Base-by-base conservation (phyloP, 345 rosid genomes). In the Garcia nutans region DNA sequence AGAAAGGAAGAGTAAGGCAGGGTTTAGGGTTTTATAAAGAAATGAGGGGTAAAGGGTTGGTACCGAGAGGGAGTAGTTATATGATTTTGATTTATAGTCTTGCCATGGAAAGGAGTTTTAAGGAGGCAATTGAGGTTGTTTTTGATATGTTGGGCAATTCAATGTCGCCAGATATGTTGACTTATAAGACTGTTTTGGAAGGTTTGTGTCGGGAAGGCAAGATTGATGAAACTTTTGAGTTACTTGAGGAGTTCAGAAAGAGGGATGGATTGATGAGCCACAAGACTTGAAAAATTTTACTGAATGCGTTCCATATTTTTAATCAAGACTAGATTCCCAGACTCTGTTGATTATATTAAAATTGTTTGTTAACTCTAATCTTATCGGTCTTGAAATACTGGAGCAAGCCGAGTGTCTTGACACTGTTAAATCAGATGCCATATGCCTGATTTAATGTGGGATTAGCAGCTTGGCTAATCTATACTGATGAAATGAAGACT, bases 1-100 rank as follows among this genome's bases (percentile, higher is more conserved):
- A 91, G 87, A 91, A 91, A 81, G 97, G 91, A 26, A 89, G 85
- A 74, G 75, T 85, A 15, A 83, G 55, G 12, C 87, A 88, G 75
- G 99, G 97, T 73, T 88, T 91, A 23, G 89, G 85, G 81, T 87
- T 93, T 84, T 95, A 85, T 62, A 85, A 86, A 82, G 98, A 95
- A 77, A 91, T 89, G 98, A 89, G 74, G 79, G 78, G 64, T 37
- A 37, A 86, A 72, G 90, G 84, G 8, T 75, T 93, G 83, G 89
- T 89, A 72, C 87, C 92, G 0, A 83, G 80, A 77, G 88, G 87
- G 52, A 88, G 94, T 78, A 85, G 41, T 71, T 90, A 85, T 55
- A 84, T 89, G 93, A 87, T 88, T 79, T 74, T 95, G 89, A 88
- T 90, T 23, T 95, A 96, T 75, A 89, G 94, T 87, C 89, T 95